Evolutionary conservation across 2,329 filamentous ascomycete genomes (phyloP).

Genomic region (Phialophora macrospora): DNA sequence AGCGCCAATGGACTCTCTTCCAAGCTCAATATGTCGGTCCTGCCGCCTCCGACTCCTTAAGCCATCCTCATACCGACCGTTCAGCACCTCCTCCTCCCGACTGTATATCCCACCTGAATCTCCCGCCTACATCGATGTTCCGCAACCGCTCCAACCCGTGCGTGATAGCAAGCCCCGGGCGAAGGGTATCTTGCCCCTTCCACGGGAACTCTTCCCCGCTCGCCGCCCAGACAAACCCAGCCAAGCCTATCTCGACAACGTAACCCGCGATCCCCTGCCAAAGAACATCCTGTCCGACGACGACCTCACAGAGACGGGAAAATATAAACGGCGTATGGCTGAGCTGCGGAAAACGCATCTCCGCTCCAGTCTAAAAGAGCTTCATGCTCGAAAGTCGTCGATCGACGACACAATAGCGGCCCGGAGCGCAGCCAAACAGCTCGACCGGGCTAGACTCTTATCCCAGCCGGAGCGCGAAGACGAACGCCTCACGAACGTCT

Average conservation of each 20-base stretch:
- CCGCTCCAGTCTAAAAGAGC: conserved; percentile 68
- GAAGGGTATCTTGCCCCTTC: conserved; percentile 81
- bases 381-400: conserved; percentile 68
- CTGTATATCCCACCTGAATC: conserved; percentile 76
- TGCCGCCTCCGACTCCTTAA: conserved; percentile 34
- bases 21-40: conserved; percentile 36
- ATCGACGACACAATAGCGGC: conserved; percentile 46
- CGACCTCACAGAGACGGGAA: conserved; percentile 43
- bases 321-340: conserved; percentile 76
- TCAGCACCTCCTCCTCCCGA: conserved; percentile 53
- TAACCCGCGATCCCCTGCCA: conserved; percentile 59
- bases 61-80: conserved; percentile 45
- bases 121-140: conserved; percentile 83
- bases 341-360: conserved; percentile 73
- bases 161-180: conserved; percentile 45
- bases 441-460: conserved; percentile 57
- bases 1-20: conserved; percentile 6
- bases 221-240: conserved; percentile 64
- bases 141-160: conserved; percentile 62
- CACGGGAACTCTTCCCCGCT: conserved; percentile 75
- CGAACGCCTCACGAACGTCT: conserved; percentile 74
- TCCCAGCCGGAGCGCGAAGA: conserved; percentile 73
- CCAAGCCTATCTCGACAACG: conserved; percentile 58
- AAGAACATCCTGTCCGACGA: conserved; percentile 43
- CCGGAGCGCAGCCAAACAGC: conserved; percentile 56